These are phyloP conservation scores for Clathrospora elynae DNA, from an alignment of 2,329 filamentous ascomycete species.

Conservation along the genomic window DNA sequence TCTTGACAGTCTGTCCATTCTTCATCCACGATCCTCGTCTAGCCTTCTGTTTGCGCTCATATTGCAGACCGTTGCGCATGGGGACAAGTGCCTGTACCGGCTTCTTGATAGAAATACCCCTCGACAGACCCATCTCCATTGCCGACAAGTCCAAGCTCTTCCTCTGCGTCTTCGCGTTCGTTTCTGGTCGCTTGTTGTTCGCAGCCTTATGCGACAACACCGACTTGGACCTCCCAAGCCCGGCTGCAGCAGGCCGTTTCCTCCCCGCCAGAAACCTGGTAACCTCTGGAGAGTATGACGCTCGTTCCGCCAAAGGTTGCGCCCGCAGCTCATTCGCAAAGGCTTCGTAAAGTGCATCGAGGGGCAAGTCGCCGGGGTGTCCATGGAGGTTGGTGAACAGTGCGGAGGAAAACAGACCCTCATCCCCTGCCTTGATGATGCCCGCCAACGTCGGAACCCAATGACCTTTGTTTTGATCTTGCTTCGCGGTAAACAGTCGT, in stretches of 20 bases:
- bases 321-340: constrained; percentile 34
- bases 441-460: constrained; percentile 38
- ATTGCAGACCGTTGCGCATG: constrained; percentile 17
- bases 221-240: constrained; percentile 26
- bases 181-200: constrained; percentile 17
- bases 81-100: constrained; percentile 18
- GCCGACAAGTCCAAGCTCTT: constrained; percentile 27
- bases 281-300: constrained; percentile 31
- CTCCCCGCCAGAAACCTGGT: constrained; percentile 28
- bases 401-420: constrained; percentile 34
- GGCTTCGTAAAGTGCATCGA: constrained; percentile 34
- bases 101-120: constrained; percentile 24
- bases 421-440: constrained; percentile 43
- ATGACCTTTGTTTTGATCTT: constrained; percentile 15
- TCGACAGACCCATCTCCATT: constrained; percentile 21
- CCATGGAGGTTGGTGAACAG: constrained; percentile 32
- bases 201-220: constrained; percentile 22
- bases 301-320: constrained; percentile 28
- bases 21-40: constrained; percentile 30
- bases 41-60: constrained; percentile 6
- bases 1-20: constrained; percentile 29
- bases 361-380: constrained; percentile 29
- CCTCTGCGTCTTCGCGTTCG: constrained; percentile 14
- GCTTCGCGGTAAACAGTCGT: constrained; percentile 28
- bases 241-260: constrained; percentile 16